A percentile compares a stretch with the other conserved stretches of the same genome.
Evolutionary conservation across 2,329 filamentous ascomycete species (phyloP).

Genomic region (Colletotrichum karsti): DNA sequence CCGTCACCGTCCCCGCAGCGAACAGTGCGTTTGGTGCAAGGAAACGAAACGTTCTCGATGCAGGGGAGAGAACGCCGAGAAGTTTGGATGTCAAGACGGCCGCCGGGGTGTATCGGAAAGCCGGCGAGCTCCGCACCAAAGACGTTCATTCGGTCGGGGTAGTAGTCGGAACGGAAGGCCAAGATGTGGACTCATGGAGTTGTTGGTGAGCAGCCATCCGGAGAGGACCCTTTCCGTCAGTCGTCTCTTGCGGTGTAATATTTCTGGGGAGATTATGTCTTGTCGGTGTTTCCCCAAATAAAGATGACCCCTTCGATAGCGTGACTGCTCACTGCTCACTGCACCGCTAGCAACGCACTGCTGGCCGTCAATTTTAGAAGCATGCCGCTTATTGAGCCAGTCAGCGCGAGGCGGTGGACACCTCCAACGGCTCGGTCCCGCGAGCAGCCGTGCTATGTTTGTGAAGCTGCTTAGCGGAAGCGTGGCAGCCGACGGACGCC

Average conservation of each 20-base stretch:
- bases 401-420: constrained; percentile 1
- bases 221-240: background rate
- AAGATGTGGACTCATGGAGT: background rate
- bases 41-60: constrained; percentile 19
- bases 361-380: constrained; percentile 7
- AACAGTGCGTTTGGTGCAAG: constrained; percentile 17
- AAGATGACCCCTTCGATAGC: background rate
- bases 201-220: background rate
- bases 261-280: background rate
- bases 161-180: background rate
- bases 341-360: background rate
- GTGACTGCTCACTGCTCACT: background rate
- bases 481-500: constrained; percentile 9
- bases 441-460: constrained; percentile 24
- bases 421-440: background rate
- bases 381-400: constrained; percentile 23
- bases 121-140: background rate
- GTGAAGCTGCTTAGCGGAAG: background rate
- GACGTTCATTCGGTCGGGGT: background rate
- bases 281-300: constrained; percentile 1
- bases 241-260: background rate
- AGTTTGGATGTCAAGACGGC: background rate
- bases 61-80: constrained; percentile 11
- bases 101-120: background rate
- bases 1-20: background rate